Conservation (phyloP, 208 protist species). For the Polymyxa betae region DNA sequence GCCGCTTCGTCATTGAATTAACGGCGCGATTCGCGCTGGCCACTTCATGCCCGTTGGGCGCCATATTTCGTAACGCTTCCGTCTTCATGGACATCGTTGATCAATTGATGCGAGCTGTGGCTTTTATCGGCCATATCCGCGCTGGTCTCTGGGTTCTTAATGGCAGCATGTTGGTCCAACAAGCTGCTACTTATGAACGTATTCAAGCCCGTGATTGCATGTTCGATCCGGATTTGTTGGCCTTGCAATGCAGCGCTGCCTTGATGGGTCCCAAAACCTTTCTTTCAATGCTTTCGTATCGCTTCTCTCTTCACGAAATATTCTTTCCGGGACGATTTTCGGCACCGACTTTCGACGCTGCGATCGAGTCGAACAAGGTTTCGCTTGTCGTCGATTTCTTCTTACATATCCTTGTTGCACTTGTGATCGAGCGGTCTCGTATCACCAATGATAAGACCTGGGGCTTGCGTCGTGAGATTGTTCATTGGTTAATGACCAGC, state of each 20-base stretch:
- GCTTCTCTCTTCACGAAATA: conserved; percentile 4
- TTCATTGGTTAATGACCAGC: background rate
- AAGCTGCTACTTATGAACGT: conserved; percentile 6
- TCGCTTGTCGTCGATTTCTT: background rate
- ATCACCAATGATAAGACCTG: background rate
- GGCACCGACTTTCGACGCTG: background rate
- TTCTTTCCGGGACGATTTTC: background rate
- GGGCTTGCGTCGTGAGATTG: background rate
- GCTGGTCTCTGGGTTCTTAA: background rate
- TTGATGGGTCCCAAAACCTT: background rate
- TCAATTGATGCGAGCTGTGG: background rate
- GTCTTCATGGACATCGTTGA: background rate
- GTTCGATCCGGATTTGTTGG: background rate
- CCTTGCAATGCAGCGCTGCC: conserved; percentile 15
- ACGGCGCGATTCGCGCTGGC: background rate
- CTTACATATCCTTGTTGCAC: background rate
- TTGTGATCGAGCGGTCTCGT: background rate
- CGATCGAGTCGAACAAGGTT: background rate
- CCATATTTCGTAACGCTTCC: background rate
- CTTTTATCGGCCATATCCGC: background rate
- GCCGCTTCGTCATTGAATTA: conserved; percentile 26
- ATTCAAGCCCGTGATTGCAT: background rate
- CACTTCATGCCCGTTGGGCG: background rate
- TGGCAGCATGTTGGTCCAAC: conserved; percentile 2
- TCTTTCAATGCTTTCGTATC: conserved; percentile 24